Percentiles rank a stretch among this genome's conserved stretches.
Conservation (phyloP, 202 grass and related monocot species). For the Zoysia matrella region DNA sequence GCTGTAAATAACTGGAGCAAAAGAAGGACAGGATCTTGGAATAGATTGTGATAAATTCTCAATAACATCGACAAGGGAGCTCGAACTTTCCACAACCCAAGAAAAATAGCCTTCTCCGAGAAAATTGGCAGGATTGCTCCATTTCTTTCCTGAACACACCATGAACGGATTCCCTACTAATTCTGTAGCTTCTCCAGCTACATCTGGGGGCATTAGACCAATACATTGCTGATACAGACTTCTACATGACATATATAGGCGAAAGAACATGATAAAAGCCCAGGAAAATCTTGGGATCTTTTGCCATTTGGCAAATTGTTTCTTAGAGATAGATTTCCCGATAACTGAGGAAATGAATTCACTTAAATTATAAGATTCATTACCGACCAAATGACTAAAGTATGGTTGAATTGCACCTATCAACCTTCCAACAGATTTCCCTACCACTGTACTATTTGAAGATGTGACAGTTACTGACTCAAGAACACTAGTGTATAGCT, state of each 20-base stretch:
- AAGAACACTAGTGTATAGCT: slow-evolving; percentile 68
- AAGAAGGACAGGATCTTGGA: slow-evolving; percentile 47
- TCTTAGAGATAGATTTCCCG: slow-evolving; percentile 42
- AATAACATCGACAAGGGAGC: slow-evolving; percentile 65
- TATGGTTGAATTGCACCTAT: slow-evolving; percentile 58
- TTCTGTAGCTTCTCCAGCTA: slow-evolving; percentile 72
- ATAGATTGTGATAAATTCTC: slow-evolving; percentile 56
- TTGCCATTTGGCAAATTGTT: slow-evolving; percentile 45
- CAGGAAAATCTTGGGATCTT: slow-evolving; percentile 58
- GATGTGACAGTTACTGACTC: slow-evolving; percentile 74
- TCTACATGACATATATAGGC: slow-evolving; percentile 73
- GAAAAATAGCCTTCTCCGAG: slow-evolving; percentile 76
- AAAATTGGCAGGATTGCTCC: slow-evolving; percentile 65
- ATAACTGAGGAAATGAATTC: slow-evolving; percentile 58
- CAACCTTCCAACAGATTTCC: slow-evolving; percentile 82
- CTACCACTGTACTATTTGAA: slow-evolving; percentile 78
- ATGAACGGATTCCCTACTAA: slow-evolving; percentile 64
- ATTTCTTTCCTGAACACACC: slow-evolving; percentile 74
- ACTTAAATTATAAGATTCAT: slow-evolving; percentile 52
- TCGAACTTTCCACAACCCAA: slow-evolving; percentile 69
- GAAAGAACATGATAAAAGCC: slow-evolving; percentile 71
- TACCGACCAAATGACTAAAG: slow-evolving; percentile 71
- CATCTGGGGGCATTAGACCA: slow-evolving; percentile 82
- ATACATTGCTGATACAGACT: slow-evolving; percentile 76
- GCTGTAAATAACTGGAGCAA: slow-evolving; percentile 62